Percentiles rank a stretch among this genome's conserved stretches.
These are phyloP conservation scores for Teunomyces kruisii DNA, from an alignment of 805 yeast genomes.

Conservation along the genomic window DNA sequence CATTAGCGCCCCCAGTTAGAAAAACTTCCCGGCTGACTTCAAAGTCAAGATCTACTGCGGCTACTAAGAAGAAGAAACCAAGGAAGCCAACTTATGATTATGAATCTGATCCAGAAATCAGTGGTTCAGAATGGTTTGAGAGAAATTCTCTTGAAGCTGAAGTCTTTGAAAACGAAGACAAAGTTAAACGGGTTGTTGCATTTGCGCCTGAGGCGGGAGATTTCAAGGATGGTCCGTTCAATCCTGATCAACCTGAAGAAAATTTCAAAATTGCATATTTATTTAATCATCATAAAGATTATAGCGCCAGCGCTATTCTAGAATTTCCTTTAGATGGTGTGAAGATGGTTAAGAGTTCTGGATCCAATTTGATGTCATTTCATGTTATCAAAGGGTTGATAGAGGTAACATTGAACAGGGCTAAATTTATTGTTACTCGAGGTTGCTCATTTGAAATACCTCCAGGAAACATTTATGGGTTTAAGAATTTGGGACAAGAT, in stretches of 20 bases:
- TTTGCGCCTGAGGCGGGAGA: constrained; percentile 61
- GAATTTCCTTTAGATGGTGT: constrained; percentile 61
- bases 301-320: constrained; percentile 72
- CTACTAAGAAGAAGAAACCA: constrained; percentile 11
- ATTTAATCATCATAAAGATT: constrained; percentile 61
- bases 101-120: constrained; percentile 40
- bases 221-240: constrained; percentile 35
- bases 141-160: constrained; percentile 42
- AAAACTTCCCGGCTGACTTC: constrained; percentile 20
- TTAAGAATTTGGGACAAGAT: constrained; percentile 59
- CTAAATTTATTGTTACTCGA: constrained; percentile 56
- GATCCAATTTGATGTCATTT: constrained; percentile 69
- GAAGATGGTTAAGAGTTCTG: constrained; percentile 61
- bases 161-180: constrained; percentile 50
- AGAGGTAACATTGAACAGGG: constrained; percentile 63
- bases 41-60: constrained; percentile 5
- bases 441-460: constrained; percentile 87
- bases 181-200: constrained; percentile 52
- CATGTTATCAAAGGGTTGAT: constrained; percentile 70
- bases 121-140: constrained; percentile 55
- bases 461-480: constrained; percentile 67
- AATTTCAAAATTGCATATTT: constrained; percentile 62
- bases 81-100: constrained; percentile 22
- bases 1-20: constrained; percentile 1
- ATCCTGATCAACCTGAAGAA: constrained; percentile 40